A percentile compares a stretch with the other conserved stretches of the same genome.
Evolutionary conservation across 768 basidiomycete genomes (phyloP).

Genomic region (Boletellus sp.): DNA sequence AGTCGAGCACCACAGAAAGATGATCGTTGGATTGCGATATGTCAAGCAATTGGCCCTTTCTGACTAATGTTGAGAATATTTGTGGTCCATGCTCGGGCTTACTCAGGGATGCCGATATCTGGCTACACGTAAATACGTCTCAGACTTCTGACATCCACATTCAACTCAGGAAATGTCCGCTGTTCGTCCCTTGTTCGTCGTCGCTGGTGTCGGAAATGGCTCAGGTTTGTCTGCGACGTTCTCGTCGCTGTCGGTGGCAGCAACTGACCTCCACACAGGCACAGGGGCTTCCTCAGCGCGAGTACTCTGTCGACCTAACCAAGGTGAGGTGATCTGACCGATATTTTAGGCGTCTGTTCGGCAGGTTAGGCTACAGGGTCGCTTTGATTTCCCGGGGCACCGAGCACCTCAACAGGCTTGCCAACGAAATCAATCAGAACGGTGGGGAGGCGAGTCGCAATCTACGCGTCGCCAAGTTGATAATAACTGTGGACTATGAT

Average conservation of each 20-base stretch:
- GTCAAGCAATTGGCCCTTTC: constrained; percentile 5
- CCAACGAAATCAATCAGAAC: constrained; percentile 48
- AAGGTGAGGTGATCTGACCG: not conserved
- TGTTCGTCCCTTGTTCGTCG: constrained; percentile 50
- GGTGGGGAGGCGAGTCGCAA: constrained; percentile 53
- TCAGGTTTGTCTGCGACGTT: constrained; percentile 22
- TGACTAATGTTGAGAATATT: not conserved
- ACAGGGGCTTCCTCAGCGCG: constrained; percentile 62
- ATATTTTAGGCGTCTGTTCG: constrained; percentile 49
- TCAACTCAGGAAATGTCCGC: constrained; percentile 23
- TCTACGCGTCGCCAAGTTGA: not conserved
- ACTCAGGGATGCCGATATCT: constrained; percentile 9
- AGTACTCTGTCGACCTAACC: constrained; percentile 13
- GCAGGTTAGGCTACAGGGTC: constrained; percentile 60
- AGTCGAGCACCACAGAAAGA: not conserved
- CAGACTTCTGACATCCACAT: not conserved
- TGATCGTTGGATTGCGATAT: constrained; percentile 9
- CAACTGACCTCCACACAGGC: constrained; percentile 28
- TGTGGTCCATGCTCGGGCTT: constrained; percentile 14
- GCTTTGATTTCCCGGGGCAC: constrained; percentile 61
- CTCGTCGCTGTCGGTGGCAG: not conserved
- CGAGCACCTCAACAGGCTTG: constrained; percentile 48
- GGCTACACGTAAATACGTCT: constrained; percentile 11
- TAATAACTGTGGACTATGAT: not conserved
- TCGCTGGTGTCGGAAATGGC: constrained; percentile 52